Conservation (phyloP, 2,329 filamentous ascomycete genomes). For the Thielaviopsis musarum region DNA sequence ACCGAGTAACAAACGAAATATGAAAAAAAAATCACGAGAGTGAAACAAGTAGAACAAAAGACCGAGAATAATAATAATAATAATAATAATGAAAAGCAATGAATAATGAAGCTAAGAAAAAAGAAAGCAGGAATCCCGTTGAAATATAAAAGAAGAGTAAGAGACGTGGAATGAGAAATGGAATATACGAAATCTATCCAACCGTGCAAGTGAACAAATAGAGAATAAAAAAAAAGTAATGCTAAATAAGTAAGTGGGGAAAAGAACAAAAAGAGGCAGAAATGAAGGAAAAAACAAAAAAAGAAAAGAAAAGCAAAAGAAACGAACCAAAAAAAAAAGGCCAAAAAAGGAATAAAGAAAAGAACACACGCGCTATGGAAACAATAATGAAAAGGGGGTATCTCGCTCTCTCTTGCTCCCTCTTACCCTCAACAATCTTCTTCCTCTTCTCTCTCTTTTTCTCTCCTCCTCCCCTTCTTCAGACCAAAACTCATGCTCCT, state of each 20-base stretch:
- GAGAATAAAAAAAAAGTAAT: neutral
- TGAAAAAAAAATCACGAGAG: neutral
- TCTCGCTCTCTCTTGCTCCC: neutral
- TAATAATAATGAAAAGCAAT: too few species aligned
- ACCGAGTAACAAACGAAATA: neutral
- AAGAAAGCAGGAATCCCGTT: neutral
- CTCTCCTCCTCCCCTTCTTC: too few species aligned
- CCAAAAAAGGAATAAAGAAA: neutral
- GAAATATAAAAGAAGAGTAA: neutral
- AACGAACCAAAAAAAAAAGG: conserved; percentile 1
- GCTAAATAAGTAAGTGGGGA: neutral
- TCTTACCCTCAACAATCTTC: neutral
- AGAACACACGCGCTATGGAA: neutral
- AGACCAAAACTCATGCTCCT: neutral
- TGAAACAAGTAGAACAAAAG: neutral
- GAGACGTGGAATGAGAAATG: neutral
- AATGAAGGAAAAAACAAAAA: conserved; percentile 1
- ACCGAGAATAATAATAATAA: neutral
- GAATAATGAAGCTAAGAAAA: neutral
- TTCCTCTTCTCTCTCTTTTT: too few species aligned
- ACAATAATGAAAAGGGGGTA: conserved; percentile 7
- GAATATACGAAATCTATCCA: conserved; percentile 1
- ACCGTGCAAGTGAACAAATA: neutral
- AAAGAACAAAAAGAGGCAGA: neutral
- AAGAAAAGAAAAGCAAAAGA: conserved; percentile 1